Evolutionary conservation across 495 filamentous ascomycete species (phyloP).

Genomic region (Neurospora sp.): DNA sequence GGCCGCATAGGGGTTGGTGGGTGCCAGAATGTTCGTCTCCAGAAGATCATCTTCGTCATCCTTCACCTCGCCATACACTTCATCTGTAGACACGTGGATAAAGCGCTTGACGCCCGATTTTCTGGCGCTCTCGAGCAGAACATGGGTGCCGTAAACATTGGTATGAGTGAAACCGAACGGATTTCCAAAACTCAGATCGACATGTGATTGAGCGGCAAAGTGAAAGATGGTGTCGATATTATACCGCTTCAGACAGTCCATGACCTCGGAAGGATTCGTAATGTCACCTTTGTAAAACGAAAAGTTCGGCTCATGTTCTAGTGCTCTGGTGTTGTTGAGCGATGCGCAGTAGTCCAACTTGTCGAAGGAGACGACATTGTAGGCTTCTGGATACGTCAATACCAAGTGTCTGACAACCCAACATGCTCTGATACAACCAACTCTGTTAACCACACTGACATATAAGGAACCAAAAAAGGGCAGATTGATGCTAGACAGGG

Average conservation of each 20-base stretch:
- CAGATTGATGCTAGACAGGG: not conserved
- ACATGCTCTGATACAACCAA: constrained; percentile 36
- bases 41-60: constrained; percentile 50
- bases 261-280: constrained; percentile 49
- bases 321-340: constrained; percentile 54
- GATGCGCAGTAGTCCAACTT: constrained; percentile 67
- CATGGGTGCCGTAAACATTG: constrained; percentile 66
- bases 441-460: not conserved
- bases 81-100: constrained; percentile 66
- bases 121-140: constrained; percentile 57
- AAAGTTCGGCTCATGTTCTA: constrained; percentile 56
- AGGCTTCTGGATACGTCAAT: constrained; percentile 53
- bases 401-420: constrained; percentile 65
- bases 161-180: constrained; percentile 60
- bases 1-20: constrained; percentile 70
- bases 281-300: constrained; percentile 66
- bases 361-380: constrained; percentile 67
- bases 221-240: constrained; percentile 67
- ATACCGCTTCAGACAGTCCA: constrained; percentile 47
- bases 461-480: not conserved
- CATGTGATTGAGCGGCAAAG: constrained; percentile 67
- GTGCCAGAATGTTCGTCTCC: constrained; percentile 51
- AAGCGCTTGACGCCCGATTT: constrained; percentile 53
- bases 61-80: constrained; percentile 66
- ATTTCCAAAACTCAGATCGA: constrained; percentile 62